Percentiles rank a stretch among this genome's conserved stretches.
Conservation (phyloP, 169 alveolate genomes). For the Perkinsus olseni region DNA sequence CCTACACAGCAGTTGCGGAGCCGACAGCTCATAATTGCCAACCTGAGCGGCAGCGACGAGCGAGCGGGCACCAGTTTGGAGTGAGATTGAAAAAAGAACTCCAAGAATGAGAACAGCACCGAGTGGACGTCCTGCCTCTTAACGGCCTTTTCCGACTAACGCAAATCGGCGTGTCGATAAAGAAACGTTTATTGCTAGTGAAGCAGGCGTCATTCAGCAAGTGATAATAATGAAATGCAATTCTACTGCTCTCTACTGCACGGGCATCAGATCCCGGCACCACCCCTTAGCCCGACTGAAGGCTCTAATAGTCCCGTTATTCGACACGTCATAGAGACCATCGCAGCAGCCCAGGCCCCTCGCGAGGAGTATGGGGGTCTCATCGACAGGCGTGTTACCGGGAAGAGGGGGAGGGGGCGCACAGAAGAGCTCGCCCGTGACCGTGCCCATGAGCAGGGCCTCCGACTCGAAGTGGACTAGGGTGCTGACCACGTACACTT, state of each 20-base stretch:
- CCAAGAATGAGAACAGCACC: too few species aligned
- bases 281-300: background rate
- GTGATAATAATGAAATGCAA: background rate
- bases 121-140: too few species aligned
- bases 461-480: background rate
- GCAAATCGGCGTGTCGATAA: background rate
- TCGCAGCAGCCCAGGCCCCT: background rate
- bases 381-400: background rate
- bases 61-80: background rate
- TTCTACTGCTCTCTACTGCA: background rate
- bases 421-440: background rate
- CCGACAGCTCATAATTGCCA: background rate
- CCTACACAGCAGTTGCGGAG: background rate
- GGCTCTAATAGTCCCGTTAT: background rate
- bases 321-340: background rate
- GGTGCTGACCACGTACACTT: background rate
- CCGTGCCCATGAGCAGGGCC: background rate
- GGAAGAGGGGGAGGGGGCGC: background rate
- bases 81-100: background rate
- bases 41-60: background rate
- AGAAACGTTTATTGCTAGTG: background rate
- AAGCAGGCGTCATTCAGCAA: background rate
- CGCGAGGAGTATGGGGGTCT: background rate
- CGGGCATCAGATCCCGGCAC: background rate
- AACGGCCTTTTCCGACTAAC: too few species aligned